Evolutionary conservation across 164 flowering plant genomes (phyloP), one percentile per base, ranked within the genome.

Genomic region (Vitis rotundifolia): DNA sequence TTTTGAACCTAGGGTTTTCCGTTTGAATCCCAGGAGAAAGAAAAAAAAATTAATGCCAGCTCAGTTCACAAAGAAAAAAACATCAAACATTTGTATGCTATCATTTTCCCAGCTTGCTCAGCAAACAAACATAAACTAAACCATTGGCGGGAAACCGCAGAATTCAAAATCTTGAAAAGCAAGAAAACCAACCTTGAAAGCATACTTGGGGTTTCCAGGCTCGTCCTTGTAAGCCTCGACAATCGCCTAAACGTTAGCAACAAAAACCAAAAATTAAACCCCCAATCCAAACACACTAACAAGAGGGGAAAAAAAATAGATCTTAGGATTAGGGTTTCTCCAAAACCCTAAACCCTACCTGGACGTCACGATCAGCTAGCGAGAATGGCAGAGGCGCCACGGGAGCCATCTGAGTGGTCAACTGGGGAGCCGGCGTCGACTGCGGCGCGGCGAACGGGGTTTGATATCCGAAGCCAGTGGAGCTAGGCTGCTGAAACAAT

Each of bases 321-420:
- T 18, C 26, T 52, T 22, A 64, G 63, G 62, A 68, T 73, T 68
- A 58, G 14, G 65, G 68, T 67, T 72, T 63, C 13, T 3, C 22
- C 18, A 62, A 64, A 54, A 59, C 47, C 49, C 57, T 54, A 37
- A 50, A 15, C 16, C 31, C 13, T 53, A 93, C 98, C 76, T 91
- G 99, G 74, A 95, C 87, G 66, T 95, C 99, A n/a, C 99, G 93
- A 83, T 95, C 97, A 31, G 98, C 90, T 12, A 90, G 86, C 60
- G 99, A 95, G 76, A 85, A 89, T 12, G 98, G 98, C 5, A 95
- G 88, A 55, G 98, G 97, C 29, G 97, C 90, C 3, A 93, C 93
- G 13, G 98, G 97, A 29, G 97, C 98, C 99, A 95, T 93, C 78
- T 95, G 99, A 81, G 99, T 95, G 4, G 94, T 91, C 73, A 93